These are phyloP conservation scores for Nosema muscidifuracis DNA, from an alignment of 371 early-diverging fungal species.

Conservation along the genomic window DNA sequence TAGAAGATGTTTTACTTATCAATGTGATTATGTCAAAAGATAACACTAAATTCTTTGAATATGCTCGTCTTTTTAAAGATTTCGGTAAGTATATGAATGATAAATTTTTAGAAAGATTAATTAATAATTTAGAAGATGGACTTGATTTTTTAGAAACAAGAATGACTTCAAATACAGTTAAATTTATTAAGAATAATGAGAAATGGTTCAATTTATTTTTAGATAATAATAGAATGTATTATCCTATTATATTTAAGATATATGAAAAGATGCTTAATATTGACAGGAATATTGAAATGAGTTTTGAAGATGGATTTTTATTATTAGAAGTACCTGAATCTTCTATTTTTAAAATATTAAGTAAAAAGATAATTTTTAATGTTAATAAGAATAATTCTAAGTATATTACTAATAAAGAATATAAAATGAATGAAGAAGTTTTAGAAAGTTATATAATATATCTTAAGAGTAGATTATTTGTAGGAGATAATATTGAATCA, in stretches of 20 bases:
- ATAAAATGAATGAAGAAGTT: slow-evolving; percentile 10
- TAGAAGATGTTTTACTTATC: slow-evolving; percentile 42
- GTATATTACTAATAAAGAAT: slow-evolving; percentile 31
- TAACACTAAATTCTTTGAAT: slow-evolving; percentile 39
- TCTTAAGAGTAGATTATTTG: slow-evolving; percentile 45
- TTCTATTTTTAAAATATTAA: slow-evolving; percentile 19
- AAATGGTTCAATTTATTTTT: slow-evolving; percentile 47
- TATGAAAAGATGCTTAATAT: slow-evolving; percentile 44
- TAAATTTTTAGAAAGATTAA: slow-evolving; percentile 52
- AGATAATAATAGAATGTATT: slow-evolving; percentile 10
- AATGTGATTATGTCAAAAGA: slow-evolving; percentile 32
- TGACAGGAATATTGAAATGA: slow-evolving; percentile 37
- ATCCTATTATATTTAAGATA: slow-evolving; percentile 15
- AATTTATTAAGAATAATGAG: slow-evolving; percentile 48
- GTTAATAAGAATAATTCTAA: background rate
- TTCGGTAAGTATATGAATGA: slow-evolving; percentile 52
- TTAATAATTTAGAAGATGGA: slow-evolving; percentile 38
- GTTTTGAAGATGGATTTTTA: slow-evolving; percentile 19
- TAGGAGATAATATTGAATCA: slow-evolving; percentile 32
- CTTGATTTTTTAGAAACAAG: slow-evolving; percentile 32
- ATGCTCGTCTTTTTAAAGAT: slow-evolving; percentile 47
- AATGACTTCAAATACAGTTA: slow-evolving; percentile 20
- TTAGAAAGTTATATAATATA: slow-evolving; percentile 29
- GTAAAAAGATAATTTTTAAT: slow-evolving; percentile 12
- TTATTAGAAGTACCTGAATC: slow-evolving; percentile 10